phyloP scores from a whole-genome alignment of 208 protist species.

The Pavlovales sp. region DNA sequence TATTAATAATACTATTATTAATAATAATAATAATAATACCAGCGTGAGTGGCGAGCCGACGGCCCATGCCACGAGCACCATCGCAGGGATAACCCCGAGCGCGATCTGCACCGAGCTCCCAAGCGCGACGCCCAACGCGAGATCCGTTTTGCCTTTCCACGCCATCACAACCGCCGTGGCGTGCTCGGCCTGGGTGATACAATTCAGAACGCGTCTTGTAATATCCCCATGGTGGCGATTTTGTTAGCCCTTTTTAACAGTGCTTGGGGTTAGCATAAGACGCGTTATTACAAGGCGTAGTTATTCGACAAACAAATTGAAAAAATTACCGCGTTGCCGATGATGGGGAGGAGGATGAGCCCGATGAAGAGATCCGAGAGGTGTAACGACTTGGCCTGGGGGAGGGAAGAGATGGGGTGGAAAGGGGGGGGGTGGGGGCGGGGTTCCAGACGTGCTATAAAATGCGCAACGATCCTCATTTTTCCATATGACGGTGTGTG shows the following conservation, averaged over 20 bases:
- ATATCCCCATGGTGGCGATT: no score
- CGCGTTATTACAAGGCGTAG: no score
- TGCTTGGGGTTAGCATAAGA: no score
- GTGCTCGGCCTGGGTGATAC: no score
- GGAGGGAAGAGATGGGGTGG: no score
- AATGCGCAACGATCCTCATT: no score
- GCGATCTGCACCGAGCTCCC: neutral
- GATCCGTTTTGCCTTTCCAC: conserved; percentile 16
- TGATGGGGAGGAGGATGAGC: conserved; percentile 10
- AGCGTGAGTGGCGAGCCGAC: neutral
- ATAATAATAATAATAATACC: conserved; percentile 9
- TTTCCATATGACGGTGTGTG: no score
- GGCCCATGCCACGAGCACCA: neutral
- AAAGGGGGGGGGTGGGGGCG: no score
- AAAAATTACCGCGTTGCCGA: conserved; percentile 41
- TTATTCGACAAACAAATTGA: no score
- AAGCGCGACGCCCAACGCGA: neutral
- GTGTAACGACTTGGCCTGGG: neutral
- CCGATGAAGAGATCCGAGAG: neutral
- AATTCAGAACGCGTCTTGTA: no score
- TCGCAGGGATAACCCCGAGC: neutral
- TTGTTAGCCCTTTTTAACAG: no score
- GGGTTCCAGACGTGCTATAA: no score
- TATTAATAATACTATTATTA: neutral
- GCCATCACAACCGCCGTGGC: conserved; percentile 14